Base-by-base conservation (phyloP, 257 asterid genomes). In the Handroanthus guayacan region DNA sequence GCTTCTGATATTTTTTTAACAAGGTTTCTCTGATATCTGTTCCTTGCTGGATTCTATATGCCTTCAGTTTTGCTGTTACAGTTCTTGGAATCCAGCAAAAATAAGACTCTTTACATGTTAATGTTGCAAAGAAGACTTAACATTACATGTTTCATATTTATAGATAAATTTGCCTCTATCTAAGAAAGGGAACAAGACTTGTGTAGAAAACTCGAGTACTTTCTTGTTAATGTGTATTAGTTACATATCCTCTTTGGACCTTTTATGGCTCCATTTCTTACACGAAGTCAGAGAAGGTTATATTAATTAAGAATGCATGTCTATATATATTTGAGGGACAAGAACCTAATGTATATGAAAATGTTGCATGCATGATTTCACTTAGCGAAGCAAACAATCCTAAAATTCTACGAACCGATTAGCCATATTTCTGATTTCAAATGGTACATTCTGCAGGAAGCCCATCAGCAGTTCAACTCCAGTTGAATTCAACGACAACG, bases 401-500 rank as follows among this genome's bases (percentile, higher is more conserved):
- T 25, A 25, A 25, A 25, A 25, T 25, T 25, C 31, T 12, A 5
- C 8, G 13, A 8, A 45, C 64, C 5, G 50, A 63, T 69, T 62
- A 44, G 16, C 38, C 41, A 37, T 18, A 54, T 31, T 51, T 4
- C 8, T 38, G 51, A 54, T 14, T 51, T 39, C 16, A 34, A 48
- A 41, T 10, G 25, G 18, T 66, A 20, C 48, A 63, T 77, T 58
- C 39, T 75, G 77, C 88, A 90, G 96, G 87, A 88, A 81, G 61
- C 74, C 76, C 8, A 9, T 69, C 18, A 79, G 71, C 69, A 79
- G 80, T 56, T 68, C 84, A 18, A 67, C 83, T 18, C 77, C 80
- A 45, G 72, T 80, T 60, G 80, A 82, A 62, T 83, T 84, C 62
- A 67, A 76, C 10, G 90, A 86, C 62, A 80, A 74, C 1, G 96